A percentile compares a stretch with the other conserved stretches of the same genome.
phyloP scores from a whole-genome alignment of 192 early-diverging fungal species.

The Umbelopsis sp. region DNA sequence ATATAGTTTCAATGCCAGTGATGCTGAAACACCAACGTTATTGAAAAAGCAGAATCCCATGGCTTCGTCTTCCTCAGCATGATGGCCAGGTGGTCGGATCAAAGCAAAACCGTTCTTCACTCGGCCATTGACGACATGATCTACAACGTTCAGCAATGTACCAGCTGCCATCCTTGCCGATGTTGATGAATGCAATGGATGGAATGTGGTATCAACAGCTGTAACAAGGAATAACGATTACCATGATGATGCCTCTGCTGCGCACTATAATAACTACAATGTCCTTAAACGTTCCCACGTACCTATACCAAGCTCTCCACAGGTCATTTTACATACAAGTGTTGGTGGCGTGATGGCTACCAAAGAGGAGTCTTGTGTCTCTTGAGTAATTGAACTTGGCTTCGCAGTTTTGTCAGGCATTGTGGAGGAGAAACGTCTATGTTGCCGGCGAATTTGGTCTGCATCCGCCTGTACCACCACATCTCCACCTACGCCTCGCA shows the following conservation, averaged over 20 bases:
- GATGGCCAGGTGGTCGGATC: conserved; percentile 76
- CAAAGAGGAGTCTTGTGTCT: background rate
- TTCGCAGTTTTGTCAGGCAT: background rate
- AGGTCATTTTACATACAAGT: conserved; percentile 2
- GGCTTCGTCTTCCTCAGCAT: conserved; percentile 68
- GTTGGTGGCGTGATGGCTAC: conserved; percentile 1
- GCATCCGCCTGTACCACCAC: conserved; percentile 20
- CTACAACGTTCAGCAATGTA: conserved; percentile 38
- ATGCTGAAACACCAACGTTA: conserved; percentile 76
- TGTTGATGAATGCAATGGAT: conserved; percentile 22
- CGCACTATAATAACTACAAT: background rate
- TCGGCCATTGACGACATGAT: conserved; percentile 56
- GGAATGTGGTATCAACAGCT: conserved; percentile 35
- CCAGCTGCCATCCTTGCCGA: conserved; percentile 27
- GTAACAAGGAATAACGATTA: background rate
- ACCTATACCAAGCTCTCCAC: conserved; percentile 9
- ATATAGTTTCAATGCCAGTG: conserved; percentile 50
- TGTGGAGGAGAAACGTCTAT: background rate
- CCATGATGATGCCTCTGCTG: background rate
- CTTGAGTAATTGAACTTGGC: background rate
- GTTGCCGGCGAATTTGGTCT: conserved; percentile 22
- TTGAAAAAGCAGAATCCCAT: conserved; percentile 82
- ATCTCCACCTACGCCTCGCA: conserved; percentile 18
- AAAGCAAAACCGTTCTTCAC: conserved; percentile 72
- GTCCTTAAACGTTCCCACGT: background rate